phyloP scores from a whole-genome alignment of 495 filamentous ascomycete genomes.

The Penicillium alfredii region DNA sequence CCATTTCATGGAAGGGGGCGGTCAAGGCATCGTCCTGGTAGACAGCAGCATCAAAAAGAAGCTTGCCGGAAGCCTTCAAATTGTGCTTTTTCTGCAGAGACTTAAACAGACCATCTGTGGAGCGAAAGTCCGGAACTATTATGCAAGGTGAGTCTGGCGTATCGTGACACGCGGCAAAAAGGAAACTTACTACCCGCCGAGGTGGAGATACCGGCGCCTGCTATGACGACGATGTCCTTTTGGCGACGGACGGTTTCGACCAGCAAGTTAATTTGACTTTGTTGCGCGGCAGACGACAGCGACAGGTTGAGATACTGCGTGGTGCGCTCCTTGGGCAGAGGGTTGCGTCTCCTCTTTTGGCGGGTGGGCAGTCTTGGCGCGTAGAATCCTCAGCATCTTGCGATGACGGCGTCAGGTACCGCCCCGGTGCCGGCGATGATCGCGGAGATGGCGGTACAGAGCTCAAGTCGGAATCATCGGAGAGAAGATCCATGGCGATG shows the following conservation, averaged over 20 bases:
- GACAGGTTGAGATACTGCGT: constrained; percentile 72
- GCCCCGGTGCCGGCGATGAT: constrained; percentile 49
- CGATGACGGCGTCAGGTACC: constrained; percentile 52
- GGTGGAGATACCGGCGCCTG: constrained; percentile 93
- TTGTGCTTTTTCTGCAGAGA: constrained; percentile 78
- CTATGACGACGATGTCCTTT: constrained; percentile 93
- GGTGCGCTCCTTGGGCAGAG: constrained; percentile 63
- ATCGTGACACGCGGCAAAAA: constrained; percentile 49
- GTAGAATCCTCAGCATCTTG: constrained; percentile 46
- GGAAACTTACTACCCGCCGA: constrained; percentile 81
- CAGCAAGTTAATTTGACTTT: constrained; percentile 58
- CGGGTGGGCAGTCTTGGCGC: constrained; percentile 54
- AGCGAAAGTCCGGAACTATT: constrained; percentile 93
- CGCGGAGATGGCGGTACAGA: constrained; percentile 52
- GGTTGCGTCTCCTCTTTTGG: constrained; percentile 62
- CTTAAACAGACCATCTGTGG: constrained; percentile 78
- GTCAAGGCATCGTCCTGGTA: constrained; percentile 87
- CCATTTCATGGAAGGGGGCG: constrained; percentile 89
- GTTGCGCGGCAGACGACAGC: constrained; percentile 42
- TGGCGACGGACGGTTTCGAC: constrained; percentile 75
- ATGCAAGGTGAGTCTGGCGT: constrained; percentile 9
- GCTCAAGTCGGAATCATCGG: constrained; percentile 53
- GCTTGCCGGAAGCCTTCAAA: constrained; percentile 87
- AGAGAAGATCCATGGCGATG: constrained; percentile 36
- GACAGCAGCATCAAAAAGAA: constrained; percentile 94